Evolutionary conservation across 495 filamentous ascomycete species (phyloP), one percentile per base, ranked within the genome.

Genomic region (Lasiosphaeriaceae sp.): DNA sequence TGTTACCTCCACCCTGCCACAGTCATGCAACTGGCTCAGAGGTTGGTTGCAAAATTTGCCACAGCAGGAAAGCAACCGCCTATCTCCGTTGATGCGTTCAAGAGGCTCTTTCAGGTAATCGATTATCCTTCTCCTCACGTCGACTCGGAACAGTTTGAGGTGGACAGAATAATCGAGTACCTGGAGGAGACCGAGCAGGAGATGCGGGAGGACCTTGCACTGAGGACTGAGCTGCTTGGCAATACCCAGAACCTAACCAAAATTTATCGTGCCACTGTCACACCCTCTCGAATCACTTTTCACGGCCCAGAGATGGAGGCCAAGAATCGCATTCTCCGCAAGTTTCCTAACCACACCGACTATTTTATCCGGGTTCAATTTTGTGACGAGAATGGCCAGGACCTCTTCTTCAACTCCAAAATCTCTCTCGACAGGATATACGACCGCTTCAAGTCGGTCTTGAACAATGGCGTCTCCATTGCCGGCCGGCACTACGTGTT

Each of bases 301-400:
- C 78, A 81, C 24, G 90, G 90, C 0, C 90, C 90, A 1, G 83
- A 85, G 37, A 67, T 80, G 1, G 90, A 92, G 70, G 74, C 78
- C 3, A 84, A 79, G 60, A 95, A 95, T 64, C 79, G 90, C 12
- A 82, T 93, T 2, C 72, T 95, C 3, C 80, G 90, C 29, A 86
- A 84, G 51, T 95, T 86, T 56, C 71, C 81, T 1, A 62, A 81
- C 1, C 77, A 86, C 56, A 77, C 74, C 3, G 81, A 87, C 17
- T 80, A 82, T 63, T 92, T 93, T 59, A 61, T 91, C 11, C 80
- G 89, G 3, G 85, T 90, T 0, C 37, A 41, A 31, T 57, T 94
- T 57, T 74, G 76, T 51, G 90, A 93, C 24, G 90, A 95, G 66
- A 80, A 90, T 59, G 85, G 86, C 2, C 75, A 85, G 23, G 77